Evolutionary conservation across 495 filamentous ascomycete species (phyloP), one percentile per base, ranked within the genome.

Genomic region (Aspergillus hancockii): DNA sequence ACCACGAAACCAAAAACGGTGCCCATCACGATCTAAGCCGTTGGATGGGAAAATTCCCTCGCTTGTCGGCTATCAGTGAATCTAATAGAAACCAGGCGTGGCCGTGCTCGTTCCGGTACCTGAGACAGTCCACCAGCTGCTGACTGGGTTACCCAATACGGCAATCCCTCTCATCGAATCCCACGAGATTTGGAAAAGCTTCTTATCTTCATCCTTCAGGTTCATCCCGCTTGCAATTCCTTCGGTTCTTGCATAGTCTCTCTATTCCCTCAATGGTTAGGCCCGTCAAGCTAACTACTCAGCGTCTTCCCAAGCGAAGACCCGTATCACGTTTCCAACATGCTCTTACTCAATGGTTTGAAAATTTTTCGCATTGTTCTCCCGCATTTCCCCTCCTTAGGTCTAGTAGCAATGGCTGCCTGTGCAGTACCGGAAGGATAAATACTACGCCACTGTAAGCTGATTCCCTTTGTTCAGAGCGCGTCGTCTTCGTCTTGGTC

Each of bases 41-140:
- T 47, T 47, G 43, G 19, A 47, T 22, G 43, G 43, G 43, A 47
- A 47, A 47, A 22, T 47, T 47, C 43, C 18, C 43, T 21, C 43
- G 8, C 13, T 22, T 8, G 9, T 47, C 38, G 19, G 7, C 43
- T 10, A 6, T 10, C 2, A 47, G 18, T 28, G 19, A 47, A 21
- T 23, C 43, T n/a, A 2, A 23, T 47, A 23, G 9, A 8, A 47
- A 47, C 21, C n/a, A 19, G n/a, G 41, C 2, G 41, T 21, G 18
- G 14, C 18, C 43, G 9, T 23, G 19, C 43, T 47, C 19, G 7
- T 22, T 23, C 43, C 19, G 21, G 43, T 47, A 23, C 43, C 18
- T 47, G 43, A 47, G 43, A 19, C 19, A 8, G 21, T n/a, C 43
- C 43, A 47, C 36, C 16, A 3, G 25, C 16, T n/a, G 12, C 3